Conservation (phyloP, 805 yeast genomes). For the Brettanomyces naardenensis region DNA sequence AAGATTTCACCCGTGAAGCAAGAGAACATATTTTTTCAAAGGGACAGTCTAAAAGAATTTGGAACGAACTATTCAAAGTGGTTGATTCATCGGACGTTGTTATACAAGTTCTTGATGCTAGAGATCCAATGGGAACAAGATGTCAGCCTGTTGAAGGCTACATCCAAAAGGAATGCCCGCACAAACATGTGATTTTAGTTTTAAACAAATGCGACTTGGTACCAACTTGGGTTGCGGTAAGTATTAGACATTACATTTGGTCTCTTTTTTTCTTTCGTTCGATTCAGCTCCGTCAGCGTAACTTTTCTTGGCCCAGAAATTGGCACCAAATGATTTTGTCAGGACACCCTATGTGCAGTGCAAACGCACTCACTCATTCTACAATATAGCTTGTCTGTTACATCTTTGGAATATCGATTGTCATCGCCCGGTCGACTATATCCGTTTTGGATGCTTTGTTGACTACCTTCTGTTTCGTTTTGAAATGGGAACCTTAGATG, state of each 20-base stretch:
- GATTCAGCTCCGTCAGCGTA: too few species aligned
- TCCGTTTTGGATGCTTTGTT: constrained; percentile 38
- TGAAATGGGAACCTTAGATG: constrained; percentile 33
- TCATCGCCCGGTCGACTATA: constrained; percentile 38
- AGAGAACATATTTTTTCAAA: constrained; percentile 93
- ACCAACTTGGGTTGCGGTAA: constrained; percentile 99
- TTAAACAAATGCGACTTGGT: constrained; percentile 96
- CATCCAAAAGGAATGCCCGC: constrained; percentile 89
- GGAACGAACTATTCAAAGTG: constrained; percentile 96
- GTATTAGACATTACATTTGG: constrained; percentile 47
- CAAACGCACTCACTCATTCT: constrained; percentile 18
- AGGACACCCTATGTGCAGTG: constrained; percentile 43
- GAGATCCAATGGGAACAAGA: constrained; percentile 95
- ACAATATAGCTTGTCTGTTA: constrained; percentile 80
- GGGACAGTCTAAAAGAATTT: constrained; percentile 96
- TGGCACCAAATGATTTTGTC: constrained; percentile 79
- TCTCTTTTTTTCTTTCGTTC: constrained; percentile 9
- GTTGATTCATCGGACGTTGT: constrained; percentile 97
- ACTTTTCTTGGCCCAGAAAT: too few species aligned
- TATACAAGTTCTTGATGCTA: constrained; percentile 92
- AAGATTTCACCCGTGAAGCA: constrained; percentile 84
- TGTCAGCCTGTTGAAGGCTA: constrained; percentile 91
- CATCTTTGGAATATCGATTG: constrained; percentile 88
- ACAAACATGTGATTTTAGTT: constrained; percentile 90
- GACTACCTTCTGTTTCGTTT: constrained; percentile 27